Evolutionary conservation across 495 filamentous ascomycete species (phyloP).

Genomic region (Margaritispora aquatica): DNA sequence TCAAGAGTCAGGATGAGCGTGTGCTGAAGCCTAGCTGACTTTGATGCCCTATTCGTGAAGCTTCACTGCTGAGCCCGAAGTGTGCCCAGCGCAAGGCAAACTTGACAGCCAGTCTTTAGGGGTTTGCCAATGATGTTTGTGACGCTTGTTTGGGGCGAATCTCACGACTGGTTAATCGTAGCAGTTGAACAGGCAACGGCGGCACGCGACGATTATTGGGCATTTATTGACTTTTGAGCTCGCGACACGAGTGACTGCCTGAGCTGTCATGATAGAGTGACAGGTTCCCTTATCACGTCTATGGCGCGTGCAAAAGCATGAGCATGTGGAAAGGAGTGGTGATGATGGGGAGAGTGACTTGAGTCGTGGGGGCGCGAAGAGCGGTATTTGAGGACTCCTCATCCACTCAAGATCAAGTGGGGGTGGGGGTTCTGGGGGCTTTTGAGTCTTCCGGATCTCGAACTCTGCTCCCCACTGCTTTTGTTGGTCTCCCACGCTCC

Average conservation of each 20-base stretch:
- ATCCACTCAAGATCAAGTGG: too few relatives aligned
- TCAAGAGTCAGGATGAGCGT: background rate
- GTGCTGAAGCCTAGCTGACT: background rate
- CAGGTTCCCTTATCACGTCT: background rate
- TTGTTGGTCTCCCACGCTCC: too few relatives aligned
- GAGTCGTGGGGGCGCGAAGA: background rate
- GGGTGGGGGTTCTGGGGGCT: background rate
- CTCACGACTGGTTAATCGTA: too few relatives aligned
- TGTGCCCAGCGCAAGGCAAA: background rate
- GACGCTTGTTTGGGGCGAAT: too few relatives aligned
- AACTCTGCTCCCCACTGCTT: background rate
- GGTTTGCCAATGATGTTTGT: too few relatives aligned
- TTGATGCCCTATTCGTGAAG: background rate
- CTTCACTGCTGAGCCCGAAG: background rate
- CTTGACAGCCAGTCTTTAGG: background rate
- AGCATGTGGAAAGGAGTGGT: background rate
- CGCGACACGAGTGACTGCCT: background rate
- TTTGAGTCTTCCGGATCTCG: too few relatives aligned
- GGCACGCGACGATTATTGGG: background rate
- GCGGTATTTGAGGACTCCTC: background rate
- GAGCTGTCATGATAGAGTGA: background rate
- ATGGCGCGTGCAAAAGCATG: background rate
- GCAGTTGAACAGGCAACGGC: background rate
- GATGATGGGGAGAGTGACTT: background rate
- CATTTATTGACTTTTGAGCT: background rate